Base-by-base conservation (phyloP, 192 early-diverging fungal genomes). In the Coemansia pectinata region DNA sequence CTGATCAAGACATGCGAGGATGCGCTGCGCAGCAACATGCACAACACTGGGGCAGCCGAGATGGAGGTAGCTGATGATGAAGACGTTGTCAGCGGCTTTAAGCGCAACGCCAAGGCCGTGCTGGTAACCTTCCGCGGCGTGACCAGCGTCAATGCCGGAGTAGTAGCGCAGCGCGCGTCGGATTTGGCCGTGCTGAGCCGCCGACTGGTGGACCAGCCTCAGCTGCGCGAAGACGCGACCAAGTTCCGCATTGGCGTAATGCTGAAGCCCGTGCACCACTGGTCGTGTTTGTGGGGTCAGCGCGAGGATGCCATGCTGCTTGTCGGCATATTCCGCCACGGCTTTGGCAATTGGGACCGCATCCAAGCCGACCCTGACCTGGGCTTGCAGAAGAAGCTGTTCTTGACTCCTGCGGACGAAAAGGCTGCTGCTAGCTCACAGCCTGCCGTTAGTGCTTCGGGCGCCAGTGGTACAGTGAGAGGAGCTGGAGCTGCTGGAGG, bases 271-370 rank as follows among this genome's bases (percentile, higher is more conserved):
- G 93, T 94, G 0, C 80, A 88, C 68, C 90, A 91, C 63, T 99
- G 97, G 97, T 83, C 83, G 50, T 91, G 90, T 48, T 42, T 81
- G 29, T 99, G 98, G 98, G 88, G 90, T 4, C 90, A 89, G 61
- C 89, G 89, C 45, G 98, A 99, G 71, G 98, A 99, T 75, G 87
- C 96, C 21, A 94, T 96, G 93, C 86, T 99, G 34, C 82, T 99
- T 19, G 92, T 98, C 31, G 98, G 98, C 60, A 91, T 99, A 48
- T 94, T 95, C 76, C 85, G 87, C 59, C 90, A 98, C 74, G 98
- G 98, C 27, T 97, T 94, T 81, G 96, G 96, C 14, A 91, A 87
- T 64, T 98, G 96, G 96, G 78, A 87, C 57, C 74, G 85, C 62
- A 96, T 99, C 11, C 91, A 93, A 55, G 87, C 88, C 3, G 97